Evolutionary conservation across 23 red algal species (phyloP), one percentile per base, ranked within the genome.

Genomic region (Gracilaria domingensis): DNA sequence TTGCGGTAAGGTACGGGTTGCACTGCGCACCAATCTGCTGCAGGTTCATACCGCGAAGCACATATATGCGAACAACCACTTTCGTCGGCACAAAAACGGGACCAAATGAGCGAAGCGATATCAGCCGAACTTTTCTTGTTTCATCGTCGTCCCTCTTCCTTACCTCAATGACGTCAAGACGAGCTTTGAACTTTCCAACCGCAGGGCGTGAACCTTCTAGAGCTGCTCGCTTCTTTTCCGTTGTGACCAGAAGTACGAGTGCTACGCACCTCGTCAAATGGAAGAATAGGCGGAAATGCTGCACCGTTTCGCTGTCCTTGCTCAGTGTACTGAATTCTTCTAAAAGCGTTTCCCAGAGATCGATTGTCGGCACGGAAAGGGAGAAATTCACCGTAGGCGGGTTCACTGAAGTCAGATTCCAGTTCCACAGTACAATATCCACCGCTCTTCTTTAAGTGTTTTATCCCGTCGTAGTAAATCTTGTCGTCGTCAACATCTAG

Each of bases 291-390:
- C 8, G 89, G 89, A 74, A 92, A 77, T 39, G 30, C 26, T 0
- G 72, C 72, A 30, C 72, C 30, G 38, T 76, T 60, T 66, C 87
- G 33, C 49, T 56, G 58, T 25, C 79, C 79, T 47, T 83, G 39
- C 3, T 77, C 72, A 4, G 72, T 77, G 26, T 49, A 77, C 42
- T 77, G 72, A 77, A 77, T 40, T 2, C 79, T 77, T 12, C 89
- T 79, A 23, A 84, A 66, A 12, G 89, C 75, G 49, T 92, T 86
- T 0, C 88, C 93, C 66, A 89, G 74, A 12, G 88, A 86, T 21
- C 88, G 94, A 30, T 85, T 96, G 72, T 94, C 88, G 53, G 91
- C 96, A 39, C 96, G 91, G 74, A 84, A 93, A 47, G 95, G 84
- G 28, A 89, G 58, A 57, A 98, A 89, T 70, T 98, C 96, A 29